Evolutionary conservation across 1,284 basidiomycete species (phyloP).

Genomic region (Naganishia sp.): DNA sequence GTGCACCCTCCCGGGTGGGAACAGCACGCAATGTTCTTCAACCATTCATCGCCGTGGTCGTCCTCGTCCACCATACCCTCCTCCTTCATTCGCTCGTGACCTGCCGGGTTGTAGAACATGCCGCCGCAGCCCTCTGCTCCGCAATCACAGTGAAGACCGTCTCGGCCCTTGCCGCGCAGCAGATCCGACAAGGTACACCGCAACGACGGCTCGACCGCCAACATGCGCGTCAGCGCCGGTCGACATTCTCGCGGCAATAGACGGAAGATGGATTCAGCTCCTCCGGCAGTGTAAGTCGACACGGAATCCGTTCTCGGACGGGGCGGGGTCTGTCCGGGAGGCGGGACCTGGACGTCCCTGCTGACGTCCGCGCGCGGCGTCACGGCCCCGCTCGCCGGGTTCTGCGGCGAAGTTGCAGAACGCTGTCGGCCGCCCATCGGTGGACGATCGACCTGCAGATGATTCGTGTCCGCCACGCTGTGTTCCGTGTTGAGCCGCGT

Average conservation of each 20-base stretch:
- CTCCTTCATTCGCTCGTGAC: constrained; percentile 43
- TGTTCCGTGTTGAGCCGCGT: constrained; percentile 38
- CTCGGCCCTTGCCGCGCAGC: constrained; percentile 75
- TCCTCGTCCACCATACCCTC: constrained; percentile 42
- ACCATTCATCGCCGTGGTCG: constrained; percentile 60
- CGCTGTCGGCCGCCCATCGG: constrained; percentile 20
- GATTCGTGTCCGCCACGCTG: constrained; percentile 1
- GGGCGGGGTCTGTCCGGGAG: constrained; percentile 42
- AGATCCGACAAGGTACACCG: constrained; percentile 94
- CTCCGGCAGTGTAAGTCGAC: constrained; percentile 74
- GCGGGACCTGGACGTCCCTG: constrained; percentile 34
- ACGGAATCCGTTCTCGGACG: constrained; percentile 62
- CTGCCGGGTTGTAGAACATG: constrained; percentile 50
- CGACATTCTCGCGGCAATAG: constrained; percentile 90
- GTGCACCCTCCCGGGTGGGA: constrained; percentile 55
- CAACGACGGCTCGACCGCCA: constrained; percentile 82
- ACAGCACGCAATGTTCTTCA: constrained; percentile 72
- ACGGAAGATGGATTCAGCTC: constrained; percentile 97
- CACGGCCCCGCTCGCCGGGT: background rate
- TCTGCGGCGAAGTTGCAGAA: constrained; percentile 30
- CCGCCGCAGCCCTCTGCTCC: constrained; percentile 57
- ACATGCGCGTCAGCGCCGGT: constrained; percentile 86
- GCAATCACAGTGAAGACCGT: constrained; percentile 77
- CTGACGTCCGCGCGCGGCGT: constrained; percentile 3
- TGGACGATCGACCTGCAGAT: constrained; percentile 1